Base-by-base conservation (phyloP, 225 moss, liverwort and hornwort species). In the Climacium dendroides region DNA sequence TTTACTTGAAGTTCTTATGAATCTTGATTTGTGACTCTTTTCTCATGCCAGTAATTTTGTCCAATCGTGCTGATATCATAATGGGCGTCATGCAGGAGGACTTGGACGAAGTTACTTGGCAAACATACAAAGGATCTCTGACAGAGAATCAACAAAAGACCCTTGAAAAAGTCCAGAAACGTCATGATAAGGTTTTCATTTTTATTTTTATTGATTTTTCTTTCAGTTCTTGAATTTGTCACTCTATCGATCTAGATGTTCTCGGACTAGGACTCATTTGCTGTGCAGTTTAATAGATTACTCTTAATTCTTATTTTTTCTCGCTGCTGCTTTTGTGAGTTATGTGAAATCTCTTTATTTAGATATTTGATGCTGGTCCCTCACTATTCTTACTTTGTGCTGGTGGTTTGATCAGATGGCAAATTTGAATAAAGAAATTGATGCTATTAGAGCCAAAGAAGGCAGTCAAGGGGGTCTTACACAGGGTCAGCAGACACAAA, bases 401-500 rank as follows among this genome's bases (percentile, higher is more conserved):
- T 88, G 72, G 54, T 62, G 84, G 54, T 66, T 78, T 85, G 54
- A 78, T 81, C 84, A 97, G 98, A 94, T 99, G 90, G 95, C 91
- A 74, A 99, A 99, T 94, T 50, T 97, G 88, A 96, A 93, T 81
- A 99, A 95, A 91, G 99, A 99, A 90, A 99, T 94, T 88, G 99
- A 99, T 94, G 94, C 99, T 78, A 99, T 99, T 73, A 96, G 94
- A 95, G 96, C 95, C 48, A 99, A 99, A 86, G 99, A 99, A 88
- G 93, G 91, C 45, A 91, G 93, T 78, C 97, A 99, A 88, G 99
- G 99, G 48, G 99, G 97, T 58, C 99, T 99, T 67, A 99, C 97
- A 28, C 99, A 99, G 91, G 99, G 99, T 37, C 99, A 99, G 87
- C 99, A 99, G 86, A 99, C 97, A 82, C 97, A 99, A 94, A 94